Base-by-base conservation (phyloP, 1,284 basidiomycete genomes). In the Irpex lacteus region DNA sequence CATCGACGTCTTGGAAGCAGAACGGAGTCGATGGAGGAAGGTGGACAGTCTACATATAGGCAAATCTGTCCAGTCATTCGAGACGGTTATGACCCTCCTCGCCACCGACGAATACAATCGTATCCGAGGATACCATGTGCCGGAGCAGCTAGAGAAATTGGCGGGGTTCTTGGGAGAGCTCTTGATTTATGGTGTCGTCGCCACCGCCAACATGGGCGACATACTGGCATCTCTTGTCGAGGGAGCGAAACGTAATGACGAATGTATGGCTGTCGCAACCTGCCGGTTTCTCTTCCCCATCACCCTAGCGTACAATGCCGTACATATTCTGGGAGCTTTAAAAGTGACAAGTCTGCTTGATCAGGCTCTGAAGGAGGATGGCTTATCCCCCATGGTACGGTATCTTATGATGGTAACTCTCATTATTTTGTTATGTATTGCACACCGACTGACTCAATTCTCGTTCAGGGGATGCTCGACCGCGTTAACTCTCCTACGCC, bases 391-490 rank as follows among this genome's bases (percentile, higher is more conserved):
- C 9, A 70, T 65, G 61, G 64, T 69, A 26, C 72, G 73, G 6
- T 74, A 70, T 57, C 64, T 71, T 50, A 63, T 75, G 65, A 71
- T 74, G 71, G 74, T 74, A 19, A 57, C 13, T 47, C n/a, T 11
- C 11, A 47, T n/a, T 13, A 5, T 38, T 53, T 44, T 56, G 21
- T 34, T 54, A 18, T 57, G 5, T n/a, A 21, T 65, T 9, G 9
- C 19, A 21, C 8, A 40, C 52, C 18, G 15, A 15, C 5, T 36
- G 34, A 21, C 49, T 26, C 47, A 37, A 21, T 21, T 15, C 19
- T 19, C 13, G 26, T 7, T 1, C 58, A 72, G 71, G 69, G 60
- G 47, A 65, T 71, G 58, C 68, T 69, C 8, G 70, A 74, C 59
- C 63, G 70, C 19, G 69, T 68, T 19, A 50, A 67, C 13, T 68